phyloP scores from a whole-genome alignment of 148 eudicot genomes.

The Rhododendron kiyosumense region DNA sequence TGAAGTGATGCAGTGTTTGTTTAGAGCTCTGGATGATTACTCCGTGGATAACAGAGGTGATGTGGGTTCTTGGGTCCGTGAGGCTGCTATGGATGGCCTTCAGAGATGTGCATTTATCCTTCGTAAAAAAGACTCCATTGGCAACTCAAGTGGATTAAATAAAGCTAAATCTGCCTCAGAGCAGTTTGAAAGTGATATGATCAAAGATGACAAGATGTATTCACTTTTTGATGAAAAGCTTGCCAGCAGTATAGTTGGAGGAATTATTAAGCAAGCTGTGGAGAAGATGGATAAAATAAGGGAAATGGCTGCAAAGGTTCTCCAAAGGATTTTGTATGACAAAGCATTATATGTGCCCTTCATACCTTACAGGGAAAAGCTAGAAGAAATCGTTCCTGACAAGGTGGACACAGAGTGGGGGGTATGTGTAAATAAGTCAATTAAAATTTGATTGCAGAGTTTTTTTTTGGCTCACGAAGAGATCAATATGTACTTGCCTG shows the following conservation, averaged over 20 bases:
- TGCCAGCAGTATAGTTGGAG: conserved; percentile 63
- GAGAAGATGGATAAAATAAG: conserved; percentile 94
- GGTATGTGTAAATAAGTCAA: conserved; percentile 41
- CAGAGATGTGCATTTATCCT: conserved; percentile 85
- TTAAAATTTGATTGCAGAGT: conserved; percentile 5
- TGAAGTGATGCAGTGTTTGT: conserved; percentile 70
- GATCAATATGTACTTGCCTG: conserved; percentile 16
- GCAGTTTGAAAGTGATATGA: conserved; percentile 18
- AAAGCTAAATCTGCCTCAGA: conserved; percentile 18
- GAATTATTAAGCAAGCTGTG: conserved; percentile 76
- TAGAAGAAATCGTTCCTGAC: conserved; percentile 49
- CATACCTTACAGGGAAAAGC: conserved; percentile 61
- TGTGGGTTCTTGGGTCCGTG: conserved; percentile 99
- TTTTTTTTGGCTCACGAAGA: background rate
- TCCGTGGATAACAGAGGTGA: conserved; percentile 96
- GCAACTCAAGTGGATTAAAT: conserved; percentile 11
- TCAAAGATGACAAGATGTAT: conserved; percentile 13
- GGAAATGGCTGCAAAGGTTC: conserved; percentile 81
- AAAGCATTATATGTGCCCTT: conserved; percentile 48
- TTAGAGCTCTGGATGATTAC: conserved; percentile 87
- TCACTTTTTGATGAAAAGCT: conserved; percentile 57
- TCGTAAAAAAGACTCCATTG: conserved; percentile 44
- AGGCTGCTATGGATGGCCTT: conserved; percentile 91
- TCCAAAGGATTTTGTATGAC: conserved; percentile 67
- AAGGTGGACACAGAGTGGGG: conserved; percentile 62